A percentile compares a stretch with the other conserved stretches of the same genome.
Conservation (phyloP, 2,329 filamentous ascomycete species). For the Penicillium hesseltinei region DNA sequence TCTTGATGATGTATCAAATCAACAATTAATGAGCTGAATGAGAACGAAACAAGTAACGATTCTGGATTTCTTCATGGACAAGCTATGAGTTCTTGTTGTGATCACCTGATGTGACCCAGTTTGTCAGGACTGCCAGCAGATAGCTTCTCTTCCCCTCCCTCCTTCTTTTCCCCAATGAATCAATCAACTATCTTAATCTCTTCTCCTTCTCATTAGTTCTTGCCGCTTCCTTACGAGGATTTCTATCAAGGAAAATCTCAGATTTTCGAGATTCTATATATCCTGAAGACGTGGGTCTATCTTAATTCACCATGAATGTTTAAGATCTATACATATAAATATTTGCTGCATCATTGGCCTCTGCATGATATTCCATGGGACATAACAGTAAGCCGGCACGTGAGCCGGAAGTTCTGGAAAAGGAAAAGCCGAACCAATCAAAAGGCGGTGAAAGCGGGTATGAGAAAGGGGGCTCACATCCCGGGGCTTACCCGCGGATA, state of each 20-base stretch:
- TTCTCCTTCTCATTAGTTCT: too few relatives aligned
- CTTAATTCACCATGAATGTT: neutral
- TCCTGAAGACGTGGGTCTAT: neutral
- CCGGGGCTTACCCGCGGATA: conserved; percentile 11
- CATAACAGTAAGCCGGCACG: neutral
- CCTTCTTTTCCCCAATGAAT: too few relatives aligned
- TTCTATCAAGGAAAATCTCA: neutral
- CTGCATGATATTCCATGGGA: neutral
- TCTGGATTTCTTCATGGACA: neutral
- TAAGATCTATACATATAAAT: neutral
- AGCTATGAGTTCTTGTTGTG: neutral
- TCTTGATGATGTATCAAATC: neutral
- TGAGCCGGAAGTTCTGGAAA: neutral
- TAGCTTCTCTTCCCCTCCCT: too few relatives aligned
- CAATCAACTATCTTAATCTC: too few relatives aligned
- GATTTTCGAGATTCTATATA: neutral
- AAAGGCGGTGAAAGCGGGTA: neutral
- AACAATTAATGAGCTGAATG: neutral
- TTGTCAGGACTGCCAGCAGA: too few relatives aligned
- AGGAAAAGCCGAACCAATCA: conserved; percentile 6
- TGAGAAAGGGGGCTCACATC: neutral
- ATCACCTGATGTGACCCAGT: too few relatives aligned
- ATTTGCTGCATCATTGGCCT: neutral
- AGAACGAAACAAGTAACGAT: neutral
- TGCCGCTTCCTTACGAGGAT: too few relatives aligned